Conservation (phyloP, 345 rosid genomes). For the Bruguiera gymnorhiza region DNA sequence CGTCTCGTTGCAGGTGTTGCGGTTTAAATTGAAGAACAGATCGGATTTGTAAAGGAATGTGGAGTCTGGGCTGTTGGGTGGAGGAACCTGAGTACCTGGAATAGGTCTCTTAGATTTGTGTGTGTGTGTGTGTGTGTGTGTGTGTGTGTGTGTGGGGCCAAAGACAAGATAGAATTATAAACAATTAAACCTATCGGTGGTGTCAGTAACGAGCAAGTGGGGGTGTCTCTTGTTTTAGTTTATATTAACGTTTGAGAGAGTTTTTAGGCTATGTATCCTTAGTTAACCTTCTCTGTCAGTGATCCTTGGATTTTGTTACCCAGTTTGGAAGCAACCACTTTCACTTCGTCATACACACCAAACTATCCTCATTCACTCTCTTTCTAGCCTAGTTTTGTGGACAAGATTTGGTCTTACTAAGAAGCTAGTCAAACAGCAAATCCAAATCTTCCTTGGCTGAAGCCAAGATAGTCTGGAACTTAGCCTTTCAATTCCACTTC, state of each 20-base stretch:
- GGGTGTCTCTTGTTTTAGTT: conserved; percentile 41
- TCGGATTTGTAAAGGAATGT: conserved; percentile 28
- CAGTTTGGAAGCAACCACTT: conserved; percentile 36
- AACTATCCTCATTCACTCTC: conserved; percentile 16
- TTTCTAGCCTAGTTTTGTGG: conserved; percentile 32
- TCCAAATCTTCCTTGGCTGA: conserved; percentile 12
- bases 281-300: conserved; percentile 28
- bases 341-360: conserved; percentile 24
- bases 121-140: conserved; percentile 33
- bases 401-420: conserved; percentile 36
- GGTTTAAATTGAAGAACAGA: conserved; percentile 22
- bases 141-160: conserved; percentile 12
- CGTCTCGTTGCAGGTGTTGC: conserved; percentile 38
- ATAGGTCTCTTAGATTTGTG: conserved; percentile 20
- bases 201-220: conserved; percentile 71
- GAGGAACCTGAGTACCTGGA: conserved; percentile 27
- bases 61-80: conserved; percentile 27
- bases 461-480: conserved; percentile 4
- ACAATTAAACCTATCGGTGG: conserved; percentile 37
- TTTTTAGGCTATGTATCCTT: conserved; percentile 40
- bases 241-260: conserved; percentile 33
- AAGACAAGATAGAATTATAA: conserved; percentile 32
- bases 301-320: conserved; percentile 37
- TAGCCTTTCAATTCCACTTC: background rate
- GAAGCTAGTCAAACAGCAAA: conserved; percentile 16